These are phyloP conservation scores for Calonectria pteridis DNA, from an alignment of 2,329 filamentous ascomycete species.

Conservation along the genomic window DNA sequence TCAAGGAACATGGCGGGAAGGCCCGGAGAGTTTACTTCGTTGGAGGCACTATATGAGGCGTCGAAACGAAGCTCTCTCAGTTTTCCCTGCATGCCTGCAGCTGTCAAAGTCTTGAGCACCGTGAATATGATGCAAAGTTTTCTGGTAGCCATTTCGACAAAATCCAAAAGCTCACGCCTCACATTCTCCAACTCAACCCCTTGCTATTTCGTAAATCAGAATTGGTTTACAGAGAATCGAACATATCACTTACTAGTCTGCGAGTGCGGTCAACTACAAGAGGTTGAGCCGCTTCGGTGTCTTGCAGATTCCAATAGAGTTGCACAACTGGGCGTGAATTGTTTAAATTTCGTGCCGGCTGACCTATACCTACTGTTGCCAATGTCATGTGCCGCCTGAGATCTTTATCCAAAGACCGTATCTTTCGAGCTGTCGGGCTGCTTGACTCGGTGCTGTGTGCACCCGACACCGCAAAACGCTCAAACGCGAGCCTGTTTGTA, in stretches of 20 bases:
- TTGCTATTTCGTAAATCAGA: not conserved
- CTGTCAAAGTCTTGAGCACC: not conserved
- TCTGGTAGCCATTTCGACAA: not conserved
- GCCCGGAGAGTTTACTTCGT: not conserved
- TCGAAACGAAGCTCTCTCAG: conserved; percentile 20
- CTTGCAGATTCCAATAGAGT: not conserved
- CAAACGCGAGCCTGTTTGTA: conserved; percentile 15
- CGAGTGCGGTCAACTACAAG: not conserved
- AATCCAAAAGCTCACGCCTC: not conserved
- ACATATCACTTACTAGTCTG: not conserved
- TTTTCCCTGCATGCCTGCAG: not conserved
- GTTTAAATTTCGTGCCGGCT: no score
- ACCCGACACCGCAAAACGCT: not conserved
- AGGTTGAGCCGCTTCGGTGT: not conserved
- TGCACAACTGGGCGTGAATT: not conserved
- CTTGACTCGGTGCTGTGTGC: conserved; percentile 12
- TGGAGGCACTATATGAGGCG: not conserved
- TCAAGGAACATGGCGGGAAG: conserved; percentile 5
- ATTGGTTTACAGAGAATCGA: not conserved
- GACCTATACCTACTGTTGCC: not conserved
- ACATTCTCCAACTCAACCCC: not conserved
- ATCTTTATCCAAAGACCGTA: not conserved
- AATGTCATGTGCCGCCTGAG: conserved; percentile 1
- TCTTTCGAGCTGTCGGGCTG: conserved; percentile 2
- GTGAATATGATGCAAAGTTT: not conserved